Evolutionary conservation across 192 early-diverging fungal species (phyloP), one percentile per base, ranked within the genome.

Genomic region (Coemansia sp.): DNA sequence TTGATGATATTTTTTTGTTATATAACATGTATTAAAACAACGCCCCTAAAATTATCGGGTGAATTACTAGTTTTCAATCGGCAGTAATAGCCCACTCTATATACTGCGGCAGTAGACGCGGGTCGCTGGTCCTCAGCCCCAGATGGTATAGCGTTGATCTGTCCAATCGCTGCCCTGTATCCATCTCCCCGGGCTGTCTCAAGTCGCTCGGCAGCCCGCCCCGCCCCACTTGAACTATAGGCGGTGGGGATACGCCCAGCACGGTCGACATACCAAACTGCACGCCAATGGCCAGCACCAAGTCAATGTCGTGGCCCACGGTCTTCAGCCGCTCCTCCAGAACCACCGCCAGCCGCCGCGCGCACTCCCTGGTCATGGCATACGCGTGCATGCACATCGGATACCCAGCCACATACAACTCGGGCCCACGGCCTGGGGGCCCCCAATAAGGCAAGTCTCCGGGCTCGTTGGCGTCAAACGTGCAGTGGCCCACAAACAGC

Each of bases 351-450:
- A 84, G 61, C 48, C 77, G 54, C 19, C 36, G 56, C 9, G 82
- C 82, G 37, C 73, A 77, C 46, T 72, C 70, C 14, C 57, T 36
- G 1, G 65, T 77, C 37, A 84, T 61, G 39, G 66, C 74, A 54
- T 84, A 84, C 2, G 77, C 77, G 40, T 84, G 83, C 50, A 73
- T 45, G 36, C 83, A 84, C 65, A 80, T 74, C 0, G 83, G 83
- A 21, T 79, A 78, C 27, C 70, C 69, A 13, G 77, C 70, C 27
- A 61, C 44, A 36, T 77, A 80, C 45, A 84, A 35, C 27, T 59
- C 33, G 19, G 29, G 48, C 31, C 60, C 10, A 53, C 29, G 11
- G 33, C 14, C 40, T 7, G 3, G 9, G 40, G 9, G 40, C 40
- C 40, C 10, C 40, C 40, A 41, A 14, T 9, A 10, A 41, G 40